A percentile compares a stretch with the other conserved stretches of the same genome.
Evolutionary conservation across 768 basidiomycete genomes (phyloP).

Genomic region (Asterophora parasitica): DNA sequence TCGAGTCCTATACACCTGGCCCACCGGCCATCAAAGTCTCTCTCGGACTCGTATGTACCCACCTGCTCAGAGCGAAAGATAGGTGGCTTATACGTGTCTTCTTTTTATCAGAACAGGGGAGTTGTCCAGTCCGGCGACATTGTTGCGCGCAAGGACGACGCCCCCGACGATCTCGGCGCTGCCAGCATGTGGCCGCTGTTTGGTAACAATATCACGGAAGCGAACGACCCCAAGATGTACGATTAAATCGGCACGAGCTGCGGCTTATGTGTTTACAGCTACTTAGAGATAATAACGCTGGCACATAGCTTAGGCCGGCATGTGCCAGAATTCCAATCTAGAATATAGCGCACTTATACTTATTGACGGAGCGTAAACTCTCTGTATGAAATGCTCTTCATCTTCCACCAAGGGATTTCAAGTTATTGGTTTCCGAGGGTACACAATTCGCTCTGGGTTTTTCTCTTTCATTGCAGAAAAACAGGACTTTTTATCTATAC

Average conservation of each 20-base stretch:
- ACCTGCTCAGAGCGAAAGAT: neutral
- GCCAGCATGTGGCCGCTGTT: conserved; percentile 41
- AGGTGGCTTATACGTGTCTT: neutral
- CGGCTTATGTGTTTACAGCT: too few species aligned
- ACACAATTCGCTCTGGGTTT: too few species aligned
- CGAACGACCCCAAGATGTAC: conserved; percentile 30
- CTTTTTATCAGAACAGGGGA: conserved; percentile 20
- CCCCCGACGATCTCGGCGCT: conserved; percentile 44
- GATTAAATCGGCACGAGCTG: conserved; percentile 1
- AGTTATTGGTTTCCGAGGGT: too few species aligned
- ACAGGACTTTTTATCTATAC: too few species aligned
- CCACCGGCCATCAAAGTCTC: conserved; percentile 58
- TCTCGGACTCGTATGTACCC: conserved; percentile 45
- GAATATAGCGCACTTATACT: too few species aligned
- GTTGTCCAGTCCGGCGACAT: conserved; percentile 44
- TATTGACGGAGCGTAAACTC: conserved; percentile 14
- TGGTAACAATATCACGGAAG: conserved; percentile 35
- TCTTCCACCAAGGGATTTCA: too few species aligned
- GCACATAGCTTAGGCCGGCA: too few species aligned
- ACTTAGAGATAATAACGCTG: too few species aligned
- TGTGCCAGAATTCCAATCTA: too few species aligned
- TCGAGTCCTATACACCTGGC: conserved; percentile 43
- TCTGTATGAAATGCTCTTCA: neutral
- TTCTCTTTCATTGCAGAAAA: too few species aligned
- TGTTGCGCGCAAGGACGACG: conserved; percentile 40